Percentiles rank a stretch among this genome's conserved stretches.
Evolutionary conservation across 2,329 filamentous ascomycete species (phyloP).

Genomic region (Diaporthe ilicicola): DNA sequence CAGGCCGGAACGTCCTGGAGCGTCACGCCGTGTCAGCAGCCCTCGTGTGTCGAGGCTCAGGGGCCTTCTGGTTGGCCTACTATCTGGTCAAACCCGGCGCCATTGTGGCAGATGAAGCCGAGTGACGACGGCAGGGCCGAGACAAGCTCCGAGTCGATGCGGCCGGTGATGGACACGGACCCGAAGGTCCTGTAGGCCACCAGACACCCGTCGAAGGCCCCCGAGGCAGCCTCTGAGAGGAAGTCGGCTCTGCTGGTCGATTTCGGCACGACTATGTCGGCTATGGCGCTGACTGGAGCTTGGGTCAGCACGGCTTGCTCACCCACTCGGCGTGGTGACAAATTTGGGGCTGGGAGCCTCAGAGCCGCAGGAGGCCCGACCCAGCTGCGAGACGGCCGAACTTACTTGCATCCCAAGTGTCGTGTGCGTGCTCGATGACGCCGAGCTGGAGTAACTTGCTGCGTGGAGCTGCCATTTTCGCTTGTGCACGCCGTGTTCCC

Average conservation of each 20-base stretch:
- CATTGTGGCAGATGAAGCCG: slow-evolving; percentile 68
- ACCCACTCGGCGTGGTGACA: background rate
- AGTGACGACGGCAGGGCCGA: slow-evolving; percentile 61
- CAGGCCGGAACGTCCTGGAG: slow-evolving; percentile 71
- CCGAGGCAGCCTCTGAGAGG: slow-evolving; percentile 71
- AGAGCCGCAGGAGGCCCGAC: no score
- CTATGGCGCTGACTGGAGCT: slow-evolving; percentile 59
- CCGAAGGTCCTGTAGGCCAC: slow-evolving; percentile 77
- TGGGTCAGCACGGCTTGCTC: background rate
- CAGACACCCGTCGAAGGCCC: slow-evolving; percentile 70
- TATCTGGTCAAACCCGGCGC: slow-evolving; percentile 87
- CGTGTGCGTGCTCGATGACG: slow-evolving; percentile 69
- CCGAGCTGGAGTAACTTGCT: slow-evolving; percentile 72
- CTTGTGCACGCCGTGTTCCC: background rate
- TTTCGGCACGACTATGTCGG: slow-evolving; percentile 70
- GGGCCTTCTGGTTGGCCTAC: background rate
- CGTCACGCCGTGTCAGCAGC: background rate
- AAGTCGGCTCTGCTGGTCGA: slow-evolving; percentile 73
- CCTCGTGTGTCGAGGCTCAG: background rate
- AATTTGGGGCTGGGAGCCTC: no score
- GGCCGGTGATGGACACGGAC: slow-evolving; percentile 71
- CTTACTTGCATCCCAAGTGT: slow-evolving; percentile 64
- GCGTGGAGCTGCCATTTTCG: slow-evolving; percentile 27
- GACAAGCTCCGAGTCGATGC: slow-evolving; percentile 76
- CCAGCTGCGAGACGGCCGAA: no score